Conservation (phyloP, 2,329 filamentous ascomycete species). For the Monosporascus sp. region DNA sequence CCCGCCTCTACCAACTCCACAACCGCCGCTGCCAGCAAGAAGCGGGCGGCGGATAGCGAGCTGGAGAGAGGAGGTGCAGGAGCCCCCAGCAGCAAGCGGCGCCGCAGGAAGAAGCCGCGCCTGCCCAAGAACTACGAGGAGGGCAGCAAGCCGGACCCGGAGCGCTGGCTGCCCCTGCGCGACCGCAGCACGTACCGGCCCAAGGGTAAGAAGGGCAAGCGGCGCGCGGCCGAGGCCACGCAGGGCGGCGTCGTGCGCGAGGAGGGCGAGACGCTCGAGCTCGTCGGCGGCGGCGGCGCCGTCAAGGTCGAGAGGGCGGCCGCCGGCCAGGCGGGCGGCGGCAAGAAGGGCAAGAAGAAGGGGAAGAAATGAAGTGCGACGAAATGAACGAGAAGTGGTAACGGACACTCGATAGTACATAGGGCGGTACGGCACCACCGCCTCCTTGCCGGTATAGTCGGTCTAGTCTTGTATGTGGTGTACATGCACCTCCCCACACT, state of each 20-base stretch:
- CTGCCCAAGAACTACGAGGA: conserved; percentile 71
- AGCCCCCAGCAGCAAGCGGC: conserved; percentile 35
- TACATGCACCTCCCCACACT: too few species aligned
- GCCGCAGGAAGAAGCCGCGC: conserved; percentile 43
- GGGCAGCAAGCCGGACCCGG: conserved; percentile 76
- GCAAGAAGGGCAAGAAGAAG: conserved; percentile 32
- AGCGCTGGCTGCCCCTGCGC: conserved; percentile 86
- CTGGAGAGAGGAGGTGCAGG: conserved; percentile 30
- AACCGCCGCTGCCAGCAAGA: conserved; percentile 30
- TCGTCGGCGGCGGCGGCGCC: conserved; percentile 57
- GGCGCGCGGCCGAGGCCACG: conserved; percentile 70
- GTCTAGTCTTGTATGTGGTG: too few species aligned
- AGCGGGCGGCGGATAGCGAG: conserved; percentile 39
- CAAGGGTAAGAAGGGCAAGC: conserved; percentile 88
- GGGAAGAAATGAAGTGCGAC: conserved; percentile 41
- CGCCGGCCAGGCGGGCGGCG: conserved; percentile 16
- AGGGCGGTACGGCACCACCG: too few species aligned
- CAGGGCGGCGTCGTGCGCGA: conserved; percentile 71
- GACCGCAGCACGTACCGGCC: conserved; percentile 86
- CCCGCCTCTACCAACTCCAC: neutral
- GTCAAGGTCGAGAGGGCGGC: conserved; percentile 59
- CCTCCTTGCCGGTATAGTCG: neutral
- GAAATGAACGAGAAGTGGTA: conserved; percentile 1
- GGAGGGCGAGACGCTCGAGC: conserved; percentile 53
- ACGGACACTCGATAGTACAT: neutral